These are phyloP conservation scores for Dalbergia cochinchinensis DNA, from an alignment of 306 rosid species.

Conservation along the genomic window DNA sequence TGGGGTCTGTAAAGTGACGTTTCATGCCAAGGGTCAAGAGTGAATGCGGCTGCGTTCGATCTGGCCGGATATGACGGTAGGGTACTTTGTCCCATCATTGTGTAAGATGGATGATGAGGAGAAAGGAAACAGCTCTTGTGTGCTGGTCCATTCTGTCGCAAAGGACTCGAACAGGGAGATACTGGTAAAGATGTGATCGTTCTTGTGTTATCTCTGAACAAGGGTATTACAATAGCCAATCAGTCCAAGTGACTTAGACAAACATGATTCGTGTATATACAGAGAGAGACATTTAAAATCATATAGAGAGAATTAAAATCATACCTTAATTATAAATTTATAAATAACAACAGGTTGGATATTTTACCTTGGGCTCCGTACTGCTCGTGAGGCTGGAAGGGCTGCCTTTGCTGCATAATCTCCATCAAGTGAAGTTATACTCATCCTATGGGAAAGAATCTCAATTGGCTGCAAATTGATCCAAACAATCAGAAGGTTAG, in stretches of 20 bases:
- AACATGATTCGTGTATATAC: neutral
- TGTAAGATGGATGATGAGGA: constrained; percentile 77
- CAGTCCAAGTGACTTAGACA: constrained; percentile 2
- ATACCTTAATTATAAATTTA: no score
- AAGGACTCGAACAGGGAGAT: constrained; percentile 91
- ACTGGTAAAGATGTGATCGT: constrained; percentile 85
- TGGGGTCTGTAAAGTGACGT: constrained; percentile 56
- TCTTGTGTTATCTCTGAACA: constrained; percentile 73
- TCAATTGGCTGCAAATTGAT: constrained; percentile 49
- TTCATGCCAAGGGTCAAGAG: constrained; percentile 71
- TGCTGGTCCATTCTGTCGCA: constrained; percentile 69
- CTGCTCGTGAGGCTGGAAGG: constrained; percentile 44
- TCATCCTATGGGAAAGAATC: constrained; percentile 41
- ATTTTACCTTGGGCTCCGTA: constrained; percentile 52
- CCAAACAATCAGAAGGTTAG: constrained; percentile 32
- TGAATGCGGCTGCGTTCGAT: constrained; percentile 56
- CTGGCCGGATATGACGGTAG: constrained; percentile 63
- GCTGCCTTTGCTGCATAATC: constrained; percentile 51
- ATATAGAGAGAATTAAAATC: no score
- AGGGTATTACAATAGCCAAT: constrained; percentile 9
- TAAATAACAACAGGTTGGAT: neutral
- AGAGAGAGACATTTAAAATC: neutral
- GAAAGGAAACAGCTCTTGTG: constrained; percentile 73
- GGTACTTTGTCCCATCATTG: constrained; percentile 63
- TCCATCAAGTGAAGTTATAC: constrained; percentile 45